Evolutionary conservation across 2,329 filamentous ascomycete species (phyloP).

Genomic region (Hypoxylon sp.): DNA sequence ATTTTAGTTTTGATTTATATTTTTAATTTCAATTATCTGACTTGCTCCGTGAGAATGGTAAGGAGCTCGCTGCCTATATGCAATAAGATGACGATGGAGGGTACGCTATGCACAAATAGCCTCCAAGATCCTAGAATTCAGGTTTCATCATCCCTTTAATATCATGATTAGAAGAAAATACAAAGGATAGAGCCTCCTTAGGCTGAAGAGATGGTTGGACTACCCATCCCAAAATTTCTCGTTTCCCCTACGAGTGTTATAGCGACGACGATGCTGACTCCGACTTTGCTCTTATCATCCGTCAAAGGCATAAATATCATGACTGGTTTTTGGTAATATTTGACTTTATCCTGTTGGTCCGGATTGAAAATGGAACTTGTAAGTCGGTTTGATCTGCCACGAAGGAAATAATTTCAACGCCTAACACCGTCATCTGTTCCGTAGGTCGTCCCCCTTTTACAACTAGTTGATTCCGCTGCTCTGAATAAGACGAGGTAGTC

Average conservation of each 20-base stretch:
- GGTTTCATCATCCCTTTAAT: background rate
- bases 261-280: background rate
- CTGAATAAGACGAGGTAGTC: slow-evolving; percentile 7
- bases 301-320: slow-evolving; percentile 17
- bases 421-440: slow-evolving; percentile 8
- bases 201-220: background rate
- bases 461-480: slow-evolving; percentile 6
- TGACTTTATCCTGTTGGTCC: background rate
- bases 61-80: slow-evolving; percentile 22
- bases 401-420: slow-evolving; percentile 6
- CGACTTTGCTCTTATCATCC: slow-evolving; percentile 14
- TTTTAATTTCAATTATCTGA: slow-evolving; percentile 20
- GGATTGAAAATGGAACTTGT: slow-evolving; percentile 1
- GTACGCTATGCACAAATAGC: slow-evolving; percentile 28
- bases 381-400: background rate
- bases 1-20: background rate
- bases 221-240: background rate
- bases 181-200: slow-evolving; percentile 5
- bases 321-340: slow-evolving; percentile 1
- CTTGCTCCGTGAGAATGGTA: slow-evolving; percentile 3
- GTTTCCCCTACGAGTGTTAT: slow-evolving; percentile 6
- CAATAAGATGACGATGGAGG: slow-evolving; percentile 15
- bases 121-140: slow-evolving; percentile 14
- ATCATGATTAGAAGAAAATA: slow-evolving; percentile 8
- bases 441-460: background rate